Evolutionary conservation across 2,329 filamentous ascomycete genomes (phyloP).

Genomic region (Aureobasidium pullulans): DNA sequence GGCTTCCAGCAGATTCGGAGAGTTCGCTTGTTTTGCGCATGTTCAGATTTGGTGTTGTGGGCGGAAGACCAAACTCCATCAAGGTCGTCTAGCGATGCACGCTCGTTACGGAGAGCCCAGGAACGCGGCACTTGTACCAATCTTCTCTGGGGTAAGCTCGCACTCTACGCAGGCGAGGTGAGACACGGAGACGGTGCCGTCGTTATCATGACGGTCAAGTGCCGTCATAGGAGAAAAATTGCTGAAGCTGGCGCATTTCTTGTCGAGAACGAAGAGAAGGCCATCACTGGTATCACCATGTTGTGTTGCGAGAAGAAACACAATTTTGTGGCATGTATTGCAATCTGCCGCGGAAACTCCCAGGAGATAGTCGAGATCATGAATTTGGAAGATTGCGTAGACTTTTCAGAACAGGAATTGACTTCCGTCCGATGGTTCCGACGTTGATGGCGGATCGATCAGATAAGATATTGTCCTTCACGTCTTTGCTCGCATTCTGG

Average conservation of each 20-base stretch:
- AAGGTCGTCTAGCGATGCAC: neutral
- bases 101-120: neutral
- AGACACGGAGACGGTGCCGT: conserved; percentile 7
- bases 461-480: neutral
- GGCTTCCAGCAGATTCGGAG: neutral
- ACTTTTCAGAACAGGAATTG: neutral
- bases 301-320: neutral
- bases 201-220: neutral
- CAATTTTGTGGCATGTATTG: too few species aligned
- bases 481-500: neutral
- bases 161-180: neutral
- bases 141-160: neutral
- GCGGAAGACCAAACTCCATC: neutral
- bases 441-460: neutral
- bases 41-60: too few species aligned
- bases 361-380: neutral
- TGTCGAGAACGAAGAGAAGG: neutral
- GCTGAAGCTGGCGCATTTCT: neutral
- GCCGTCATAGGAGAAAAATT: neutral
- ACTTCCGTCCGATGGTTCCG: neutral
- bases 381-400: neutral
- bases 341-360: neutral
- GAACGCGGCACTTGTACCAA: neutral
- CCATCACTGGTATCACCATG: neutral
- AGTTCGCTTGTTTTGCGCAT: too few species aligned